These are phyloP conservation scores for Linanthus parryae DNA, from an alignment of 148 eudicot species.

Conservation along the genomic window DNA sequence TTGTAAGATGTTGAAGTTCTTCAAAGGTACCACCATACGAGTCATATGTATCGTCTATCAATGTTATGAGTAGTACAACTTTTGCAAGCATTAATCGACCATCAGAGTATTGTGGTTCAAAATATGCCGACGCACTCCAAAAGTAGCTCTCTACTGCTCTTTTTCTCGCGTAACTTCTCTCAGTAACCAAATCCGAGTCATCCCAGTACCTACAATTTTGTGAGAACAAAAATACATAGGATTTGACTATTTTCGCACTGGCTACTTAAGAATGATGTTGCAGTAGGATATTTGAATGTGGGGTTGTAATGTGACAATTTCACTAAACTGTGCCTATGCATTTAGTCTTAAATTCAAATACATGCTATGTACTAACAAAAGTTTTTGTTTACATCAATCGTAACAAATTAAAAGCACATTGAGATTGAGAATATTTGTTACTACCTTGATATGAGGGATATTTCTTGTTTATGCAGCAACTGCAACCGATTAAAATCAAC, in stretches of 20 bases:
- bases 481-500: conserved; percentile 31
- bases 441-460: conserved; percentile 19
- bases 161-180: conserved; percentile 10
- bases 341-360: no score
- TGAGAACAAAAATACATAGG: not conserved
- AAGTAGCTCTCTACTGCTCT: conserved; percentile 20
- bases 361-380: no score
- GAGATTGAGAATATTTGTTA: no score
- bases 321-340: conserved; percentile 27
- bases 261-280: not conserved
- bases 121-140: conserved; percentile 7
- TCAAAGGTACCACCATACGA: conserved; percentile 16
- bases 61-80: not conserved
- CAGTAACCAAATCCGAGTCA: conserved; percentile 8
- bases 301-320: conserved; percentile 13
- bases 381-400: no score
- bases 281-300: not conserved
- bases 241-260: not conserved
- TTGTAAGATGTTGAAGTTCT: conserved; percentile 14
- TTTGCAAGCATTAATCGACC: conserved; percentile 11
- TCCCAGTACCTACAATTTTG: conserved; percentile 31
- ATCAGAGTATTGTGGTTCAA: conserved; percentile 14
- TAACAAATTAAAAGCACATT: no score
- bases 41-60: conserved; percentile 19
- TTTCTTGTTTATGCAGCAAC: conserved; percentile 21